Base-by-base conservation (phyloP, 352 stramenopile species). In the Phytophthora melonis region DNA sequence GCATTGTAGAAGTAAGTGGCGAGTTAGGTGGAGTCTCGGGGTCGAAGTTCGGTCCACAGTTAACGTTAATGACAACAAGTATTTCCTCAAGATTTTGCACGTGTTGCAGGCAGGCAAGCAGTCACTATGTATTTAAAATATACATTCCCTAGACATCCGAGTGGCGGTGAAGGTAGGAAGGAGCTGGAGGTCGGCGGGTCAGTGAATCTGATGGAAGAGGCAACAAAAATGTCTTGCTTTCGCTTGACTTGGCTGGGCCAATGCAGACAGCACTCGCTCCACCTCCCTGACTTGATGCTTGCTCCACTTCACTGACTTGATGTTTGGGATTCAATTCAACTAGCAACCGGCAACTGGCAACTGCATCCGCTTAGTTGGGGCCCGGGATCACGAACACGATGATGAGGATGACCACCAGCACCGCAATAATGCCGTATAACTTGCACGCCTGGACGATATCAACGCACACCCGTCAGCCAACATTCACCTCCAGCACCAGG, bases 361-460 rank as follows among this genome's bases (percentile, higher is more conserved):
- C 11, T 53, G 47, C 39, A 58, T 43, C 18, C 8, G 11, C 43
- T 72, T 79, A 76, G 0, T 76, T 81, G 39, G 74, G 59, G 47
- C 61, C 70, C n/a, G 75, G 78, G 58, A 91, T 82, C n/a, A 88
- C 58, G 43, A 82, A 86, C 39, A 92, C 72, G 56, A 89, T 67
- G 71, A 92, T 81, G 27, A 93, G 70, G 62, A 91, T 86, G 13
- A 87, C 78, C 55, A 93, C 68, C 5, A 94, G 76, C 52, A 91
- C 23, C 2, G 82, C 85, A 59, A 96, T 93, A 32, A 90, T 62
- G 19, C 74, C 79, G 74, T 95, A 94, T 59, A 94, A 74, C 70
- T 91, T 91, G 77, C 86, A 96, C 4, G 67, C 70, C 81, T 91
- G 59, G 18, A 21, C 41, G 18, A 49, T 10, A 49, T 6, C 30